Conservation (phyloP, 768 basidiomycete genomes). For the Daedaleopsis nitida region DNA sequence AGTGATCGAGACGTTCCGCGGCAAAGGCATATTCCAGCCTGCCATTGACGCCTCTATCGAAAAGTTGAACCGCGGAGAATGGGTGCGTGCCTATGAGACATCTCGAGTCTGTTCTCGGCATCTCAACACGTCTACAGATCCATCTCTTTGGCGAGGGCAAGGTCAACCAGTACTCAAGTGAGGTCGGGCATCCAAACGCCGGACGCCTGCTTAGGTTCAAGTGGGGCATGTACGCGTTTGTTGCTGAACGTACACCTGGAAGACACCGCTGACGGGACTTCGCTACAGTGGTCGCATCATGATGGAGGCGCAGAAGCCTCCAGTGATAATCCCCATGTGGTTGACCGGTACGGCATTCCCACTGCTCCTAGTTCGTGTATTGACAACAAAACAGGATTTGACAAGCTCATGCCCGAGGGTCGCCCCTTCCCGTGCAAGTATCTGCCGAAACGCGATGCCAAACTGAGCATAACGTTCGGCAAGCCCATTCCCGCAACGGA, state of each 20-base stretch:
- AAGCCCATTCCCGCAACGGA: conserved; percentile 57
- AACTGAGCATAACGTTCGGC: conserved; percentile 80
- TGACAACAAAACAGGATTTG: conserved; percentile 55
- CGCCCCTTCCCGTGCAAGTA: conserved; percentile 75
- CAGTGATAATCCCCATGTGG: conserved; percentile 92
- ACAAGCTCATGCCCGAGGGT: conserved; percentile 88
- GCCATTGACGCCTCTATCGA: conserved; percentile 84
- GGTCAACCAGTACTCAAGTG: conserved; percentile 71
- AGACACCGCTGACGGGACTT: neutral
- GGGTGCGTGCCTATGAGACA: conserved; percentile 56
- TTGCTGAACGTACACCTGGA: neutral
- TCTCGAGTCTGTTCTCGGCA: too few species aligned
- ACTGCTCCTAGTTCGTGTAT: neutral
- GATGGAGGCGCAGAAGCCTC: conserved; percentile 65
- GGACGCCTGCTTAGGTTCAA: conserved; percentile 76
- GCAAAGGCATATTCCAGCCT: conserved; percentile 85
- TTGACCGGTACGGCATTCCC: conserved; percentile 60
- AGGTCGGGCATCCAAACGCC: conserved; percentile 45
- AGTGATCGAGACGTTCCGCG: conserved; percentile 89
- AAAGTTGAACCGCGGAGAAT: conserved; percentile 78
- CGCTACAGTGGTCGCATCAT: conserved; percentile 74
- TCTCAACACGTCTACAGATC: conserved; percentile 47
- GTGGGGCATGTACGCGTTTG: conserved; percentile 85
- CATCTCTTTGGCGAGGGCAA: conserved; percentile 92
- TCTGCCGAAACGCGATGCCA: conserved; percentile 61